Base-by-base conservation (phyloP, 2,329 filamentous ascomycete species). In the Pseudocercospora crystallina region DNA sequence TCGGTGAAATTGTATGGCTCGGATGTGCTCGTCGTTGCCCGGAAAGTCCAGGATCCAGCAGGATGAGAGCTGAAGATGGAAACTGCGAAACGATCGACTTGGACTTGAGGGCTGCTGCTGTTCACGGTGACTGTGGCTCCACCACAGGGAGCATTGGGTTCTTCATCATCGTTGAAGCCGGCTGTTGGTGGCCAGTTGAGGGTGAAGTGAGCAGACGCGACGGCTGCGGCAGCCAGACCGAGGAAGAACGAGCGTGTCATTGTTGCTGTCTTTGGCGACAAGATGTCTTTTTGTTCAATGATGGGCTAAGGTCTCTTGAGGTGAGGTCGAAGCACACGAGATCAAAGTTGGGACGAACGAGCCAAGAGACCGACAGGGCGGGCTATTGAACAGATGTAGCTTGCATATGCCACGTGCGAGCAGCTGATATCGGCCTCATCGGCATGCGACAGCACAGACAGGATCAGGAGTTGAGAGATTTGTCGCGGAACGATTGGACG, bases 201-300 rank as follows among this genome's bases (percentile, higher is more conserved):
- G 15, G 59, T 59, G 68, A 75, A 76, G 58, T 76, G 74, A 4
- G 73, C 73, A 5, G 71, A 64, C 17, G 68, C 60, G 49, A 70
- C 58, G 38, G 51, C 56, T 14, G 64, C 59, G 12, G 62, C 56
- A 35, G 55, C 56, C 31, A 66, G 53, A 36, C 49, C 43, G 43
- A 72, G 30, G 30, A 66, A 29, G 37, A 63, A 17, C 17, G 47
- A 60, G 44, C 48, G 56, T 30, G 59, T 17, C 59, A 65, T 67
- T 45, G 13, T 61, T 26, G 20, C 20, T 26, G 20, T 26, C 20
- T 26, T 7, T 26, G 20, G 7, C 7, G 7, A 26, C 12, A 36
- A n/a, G 34, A 32, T 20, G 20, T 26, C 7, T 7, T 26, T 26
- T 26, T 7, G 20, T 26, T 26, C 20, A 26, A 7, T 26, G 20